Conservation (phyloP, 2,329 filamentous ascomycete species). For the Sarocladium oryzae region DNA sequence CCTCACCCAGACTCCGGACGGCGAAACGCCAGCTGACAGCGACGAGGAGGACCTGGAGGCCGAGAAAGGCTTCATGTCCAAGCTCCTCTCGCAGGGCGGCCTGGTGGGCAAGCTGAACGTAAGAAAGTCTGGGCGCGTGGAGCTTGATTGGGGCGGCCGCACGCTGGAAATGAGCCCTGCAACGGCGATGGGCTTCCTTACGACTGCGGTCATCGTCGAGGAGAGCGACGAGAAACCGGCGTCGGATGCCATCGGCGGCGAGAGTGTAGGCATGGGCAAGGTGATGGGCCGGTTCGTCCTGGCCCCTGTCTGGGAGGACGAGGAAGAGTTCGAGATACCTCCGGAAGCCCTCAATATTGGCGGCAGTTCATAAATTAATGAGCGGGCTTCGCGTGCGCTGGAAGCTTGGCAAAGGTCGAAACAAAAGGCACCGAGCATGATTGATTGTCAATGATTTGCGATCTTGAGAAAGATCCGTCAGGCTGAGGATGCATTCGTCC, state of each 20-base stretch:
- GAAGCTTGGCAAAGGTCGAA: too few species aligned
- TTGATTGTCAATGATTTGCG: too few species aligned
- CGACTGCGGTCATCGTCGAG: slow-evolving; percentile 53
- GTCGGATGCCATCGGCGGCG: slow-evolving; percentile 36
- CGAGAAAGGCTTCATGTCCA: slow-evolving; percentile 28
- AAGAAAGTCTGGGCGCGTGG: slow-evolving; percentile 54
- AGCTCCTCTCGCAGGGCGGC: slow-evolving; percentile 44
- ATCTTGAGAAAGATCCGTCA: too few species aligned
- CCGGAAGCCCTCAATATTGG: slow-evolving; percentile 24
- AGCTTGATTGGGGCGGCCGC: slow-evolving; percentile 57
- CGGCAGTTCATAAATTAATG: not conserved
- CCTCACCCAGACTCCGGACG: slow-evolving; percentile 29
- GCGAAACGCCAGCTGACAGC: slow-evolving; percentile 19
- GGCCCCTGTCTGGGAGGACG: slow-evolving; percentile 51
- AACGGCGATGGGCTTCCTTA: slow-evolving; percentile 49
- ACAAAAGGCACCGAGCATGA: too few species aligned
- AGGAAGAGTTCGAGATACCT: slow-evolving; percentile 47
- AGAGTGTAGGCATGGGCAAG: slow-evolving; percentile 55
- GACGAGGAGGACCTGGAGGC: slow-evolving; percentile 26
- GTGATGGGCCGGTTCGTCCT: slow-evolving; percentile 57
- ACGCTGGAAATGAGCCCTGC: slow-evolving; percentile 45
- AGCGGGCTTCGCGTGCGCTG: too few species aligned
- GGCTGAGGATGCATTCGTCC: too few species aligned
- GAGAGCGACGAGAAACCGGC: slow-evolving; percentile 47
- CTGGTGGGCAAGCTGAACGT: slow-evolving; percentile 54